Conservation (phyloP, 2,329 filamentous ascomycete species). For the Aspergillus sp. region DNA sequence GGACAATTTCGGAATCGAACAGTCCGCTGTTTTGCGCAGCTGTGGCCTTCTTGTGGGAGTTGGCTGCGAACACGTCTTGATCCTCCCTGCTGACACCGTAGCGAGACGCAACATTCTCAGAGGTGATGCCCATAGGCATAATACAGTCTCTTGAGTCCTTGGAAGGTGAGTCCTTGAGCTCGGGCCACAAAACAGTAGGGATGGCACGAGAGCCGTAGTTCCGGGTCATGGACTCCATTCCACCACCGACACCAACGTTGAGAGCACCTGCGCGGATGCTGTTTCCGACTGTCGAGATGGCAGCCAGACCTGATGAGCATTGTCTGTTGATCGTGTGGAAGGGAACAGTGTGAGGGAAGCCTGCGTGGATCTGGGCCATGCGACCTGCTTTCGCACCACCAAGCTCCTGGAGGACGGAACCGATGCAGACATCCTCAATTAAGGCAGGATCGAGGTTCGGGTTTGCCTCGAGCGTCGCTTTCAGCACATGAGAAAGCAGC, state of each 20-base stretch:
- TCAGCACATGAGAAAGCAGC: constrained; percentile 64
- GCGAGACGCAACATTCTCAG: constrained; percentile 79
- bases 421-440: constrained; percentile 80
- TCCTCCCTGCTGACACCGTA: constrained; percentile 73
- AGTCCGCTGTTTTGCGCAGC: constrained; percentile 66
- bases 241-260: constrained; percentile 74
- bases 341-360: constrained; percentile 68
- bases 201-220: constrained; percentile 88
- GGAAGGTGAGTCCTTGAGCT: constrained; percentile 61
- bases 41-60: constrained; percentile 71
- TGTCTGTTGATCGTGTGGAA: constrained; percentile 89
- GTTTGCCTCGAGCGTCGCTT: constrained; percentile 69
- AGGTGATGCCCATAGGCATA: constrained; percentile 91
- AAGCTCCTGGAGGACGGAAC: constrained; percentile 86
- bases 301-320: constrained; percentile 75
- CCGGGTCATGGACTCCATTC: constrained; percentile 94
- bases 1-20: constrained; percentile 78
- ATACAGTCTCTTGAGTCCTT: constrained; percentile 80
- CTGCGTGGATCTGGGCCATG: constrained; percentile 85
- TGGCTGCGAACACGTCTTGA: constrained; percentile 79
- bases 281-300: constrained; percentile 71
- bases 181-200: constrained; percentile 76
- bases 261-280: constrained; percentile 74
- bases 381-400: constrained; percentile 87
- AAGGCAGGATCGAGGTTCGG: constrained; percentile 68